These are phyloP conservation scores for Penicillium sp. DNA, from an alignment of 2,329 filamentous ascomycete genomes.

Conservation along the genomic window DNA sequence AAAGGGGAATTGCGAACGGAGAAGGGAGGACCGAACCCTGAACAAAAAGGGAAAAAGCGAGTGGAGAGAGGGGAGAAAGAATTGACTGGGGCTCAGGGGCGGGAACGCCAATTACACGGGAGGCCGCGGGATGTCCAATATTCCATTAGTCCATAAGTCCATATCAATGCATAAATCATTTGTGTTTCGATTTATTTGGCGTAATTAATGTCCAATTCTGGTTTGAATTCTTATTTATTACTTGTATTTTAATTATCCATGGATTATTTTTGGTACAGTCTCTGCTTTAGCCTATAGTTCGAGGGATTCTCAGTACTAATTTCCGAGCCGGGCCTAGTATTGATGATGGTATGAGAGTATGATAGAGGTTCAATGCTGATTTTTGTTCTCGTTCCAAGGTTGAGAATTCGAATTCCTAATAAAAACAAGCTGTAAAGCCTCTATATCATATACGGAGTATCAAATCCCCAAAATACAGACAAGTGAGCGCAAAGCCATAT, in stretches of 20 bases:
- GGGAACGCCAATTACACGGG: conserved; percentile 18
- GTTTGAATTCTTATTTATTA: neutral
- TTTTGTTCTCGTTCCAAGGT: neutral
- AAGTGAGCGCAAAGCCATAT: neutral
- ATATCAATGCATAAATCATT: neutral
- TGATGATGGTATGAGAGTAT: neutral
- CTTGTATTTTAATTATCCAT: neutral
- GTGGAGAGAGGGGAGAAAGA: conserved; percentile 17
- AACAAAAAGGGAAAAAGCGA: conserved; percentile 6
- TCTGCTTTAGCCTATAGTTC: neutral
- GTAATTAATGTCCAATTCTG: neutral
- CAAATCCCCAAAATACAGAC: neutral
- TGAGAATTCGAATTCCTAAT: too few species aligned
- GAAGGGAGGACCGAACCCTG: neutral
- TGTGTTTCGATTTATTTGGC: neutral
- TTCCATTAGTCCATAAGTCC: neutral
- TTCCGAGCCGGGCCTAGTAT: neutral
- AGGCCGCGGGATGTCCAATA: neutral
- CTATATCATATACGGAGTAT: too few species aligned
- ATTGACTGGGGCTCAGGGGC: conserved; percentile 20
- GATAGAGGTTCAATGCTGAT: neutral
- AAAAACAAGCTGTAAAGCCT: neutral
- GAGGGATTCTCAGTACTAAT: neutral
- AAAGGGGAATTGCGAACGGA: neutral
- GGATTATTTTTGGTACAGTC: neutral